Evolutionary conservation across 1,139 yeast species (phyloP).

Genomic region (Schwanniomyces etchellsii): DNA sequence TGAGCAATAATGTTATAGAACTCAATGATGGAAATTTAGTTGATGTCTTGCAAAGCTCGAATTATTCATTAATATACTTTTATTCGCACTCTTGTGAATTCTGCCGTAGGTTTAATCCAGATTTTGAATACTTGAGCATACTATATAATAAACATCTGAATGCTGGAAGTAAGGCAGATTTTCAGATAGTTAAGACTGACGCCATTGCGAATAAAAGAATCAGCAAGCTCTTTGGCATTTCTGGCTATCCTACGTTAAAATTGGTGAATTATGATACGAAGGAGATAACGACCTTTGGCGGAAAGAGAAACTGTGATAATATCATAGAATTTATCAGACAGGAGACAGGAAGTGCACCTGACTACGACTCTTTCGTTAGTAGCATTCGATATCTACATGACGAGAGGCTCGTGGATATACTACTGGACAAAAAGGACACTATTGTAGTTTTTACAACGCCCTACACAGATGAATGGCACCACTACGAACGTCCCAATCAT

Average conservation of each 20-base stretch:
- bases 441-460: too few species aligned
- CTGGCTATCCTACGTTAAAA: conserved; percentile 28
- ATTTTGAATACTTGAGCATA: conserved; percentile 26
- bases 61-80: too few species aligned
- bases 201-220: conserved; percentile 19
- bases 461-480: too few species aligned
- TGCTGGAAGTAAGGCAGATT: conserved; percentile 6
- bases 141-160: conserved; percentile 17
- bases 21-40: too few species aligned
- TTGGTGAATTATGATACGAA: conserved; percentile 24
- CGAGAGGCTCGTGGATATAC: conserved; percentile 8
- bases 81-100: too few species aligned
- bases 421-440: too few species aligned
- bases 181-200: conserved; percentile 30
- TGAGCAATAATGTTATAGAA: too few species aligned
- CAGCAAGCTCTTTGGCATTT: conserved; percentile 20
- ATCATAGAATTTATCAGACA: conserved; percentile 20
- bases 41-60: too few species aligned
- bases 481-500: too few species aligned
- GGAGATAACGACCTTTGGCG: conserved; percentile 18
- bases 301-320: conserved; percentile 18
- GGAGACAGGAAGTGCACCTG: conserved; percentile 13
- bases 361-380: conserved; percentile 14
- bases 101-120: conserved; percentile 34
- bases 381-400: conserved; percentile 9